Conservation (phyloP, 371 early-diverging fungal genomes). For the Mucor ambiguus region DNA sequence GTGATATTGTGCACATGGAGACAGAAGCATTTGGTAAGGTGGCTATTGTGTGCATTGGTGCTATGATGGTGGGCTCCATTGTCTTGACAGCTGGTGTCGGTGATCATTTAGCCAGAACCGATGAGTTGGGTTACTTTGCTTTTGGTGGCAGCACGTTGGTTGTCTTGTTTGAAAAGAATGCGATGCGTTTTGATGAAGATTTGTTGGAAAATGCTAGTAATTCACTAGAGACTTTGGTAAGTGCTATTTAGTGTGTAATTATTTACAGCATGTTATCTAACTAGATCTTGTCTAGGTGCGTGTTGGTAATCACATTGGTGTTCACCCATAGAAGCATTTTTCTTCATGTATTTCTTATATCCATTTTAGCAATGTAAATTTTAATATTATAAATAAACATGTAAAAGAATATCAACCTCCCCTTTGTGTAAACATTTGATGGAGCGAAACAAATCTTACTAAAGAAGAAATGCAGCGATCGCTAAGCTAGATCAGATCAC, state of each 20-base stretch:
- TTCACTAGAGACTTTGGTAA: conserved; percentile 59
- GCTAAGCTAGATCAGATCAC: too few species aligned
- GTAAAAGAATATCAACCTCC: too few species aligned
- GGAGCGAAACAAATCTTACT: too few species aligned
- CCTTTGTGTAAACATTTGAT: too few species aligned
- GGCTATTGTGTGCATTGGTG: conserved; percentile 78
- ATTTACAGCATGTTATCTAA: not conserved
- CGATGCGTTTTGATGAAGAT: conserved; percentile 69
- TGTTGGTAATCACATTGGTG: conserved; percentile 33
- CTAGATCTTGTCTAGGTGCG: conserved; percentile 11
- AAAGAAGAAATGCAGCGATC: too few species aligned
- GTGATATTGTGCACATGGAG: conserved; percentile 72
- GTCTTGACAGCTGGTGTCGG: conserved; percentile 63
- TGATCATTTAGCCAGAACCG: conserved; percentile 60
- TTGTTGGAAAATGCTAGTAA: conserved; percentile 60
- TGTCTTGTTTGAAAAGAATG: conserved; percentile 67
- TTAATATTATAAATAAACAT: too few species aligned
- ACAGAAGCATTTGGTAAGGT: conserved; percentile 74
- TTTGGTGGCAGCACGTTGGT: conserved; percentile 84
- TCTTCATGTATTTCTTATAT: too few species aligned
- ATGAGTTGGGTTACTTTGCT: conserved; percentile 85
- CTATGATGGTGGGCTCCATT: conserved; percentile 92
- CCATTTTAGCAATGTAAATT: too few species aligned
- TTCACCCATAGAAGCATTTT: not conserved
- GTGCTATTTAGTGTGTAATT: not conserved